These are phyloP conservation scores for Aspergillus jensenii DNA, from an alignment of 2,329 filamentous ascomycete genomes.

Conservation along the genomic window DNA sequence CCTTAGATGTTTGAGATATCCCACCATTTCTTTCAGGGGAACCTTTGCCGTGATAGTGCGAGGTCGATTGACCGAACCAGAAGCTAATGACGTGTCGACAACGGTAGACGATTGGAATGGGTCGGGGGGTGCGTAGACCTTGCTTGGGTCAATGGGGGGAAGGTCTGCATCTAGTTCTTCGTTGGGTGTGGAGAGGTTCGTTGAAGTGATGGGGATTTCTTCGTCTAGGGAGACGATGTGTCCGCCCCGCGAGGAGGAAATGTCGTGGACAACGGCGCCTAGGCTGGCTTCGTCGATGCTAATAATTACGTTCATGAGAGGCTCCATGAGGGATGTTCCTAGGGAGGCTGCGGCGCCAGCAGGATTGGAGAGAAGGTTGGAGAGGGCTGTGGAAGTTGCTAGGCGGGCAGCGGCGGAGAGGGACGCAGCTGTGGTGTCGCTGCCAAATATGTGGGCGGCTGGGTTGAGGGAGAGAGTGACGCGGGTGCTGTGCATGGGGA, in stretches of 20 bases:
- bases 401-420: conserved; percentile 66
- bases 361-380: conserved; percentile 44
- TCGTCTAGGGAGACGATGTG: conserved; percentile 70
- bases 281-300: conserved; percentile 79
- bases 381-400: conserved; percentile 70
- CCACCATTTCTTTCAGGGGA: conserved; percentile 93
- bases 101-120: conserved; percentile 58
- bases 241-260: conserved; percentile 71
- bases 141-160: conserved; percentile 63
- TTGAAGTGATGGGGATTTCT: conserved; percentile 35
- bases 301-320: conserved; percentile 88
- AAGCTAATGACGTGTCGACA: conserved; percentile 22
- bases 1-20: conserved; percentile 84
- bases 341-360: conserved; percentile 47
- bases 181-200: conserved; percentile 21
- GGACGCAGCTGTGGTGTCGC: conserved; percentile 66
- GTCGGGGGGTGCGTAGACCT: conserved; percentile 85
- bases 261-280: conserved; percentile 78
- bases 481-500: conserved; percentile 74
- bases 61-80: conserved; percentile 44
- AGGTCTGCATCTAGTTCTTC: conserved; percentile 27
- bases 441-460: conserved; percentile 61
- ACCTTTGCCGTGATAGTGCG: conserved; percentile 78
- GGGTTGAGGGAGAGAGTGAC: conserved; percentile 71
- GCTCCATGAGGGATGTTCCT: conserved; percentile 74